Conservation (phyloP, 805 yeast genomes). For the Metschnikowia chrysomelidarum region DNA sequence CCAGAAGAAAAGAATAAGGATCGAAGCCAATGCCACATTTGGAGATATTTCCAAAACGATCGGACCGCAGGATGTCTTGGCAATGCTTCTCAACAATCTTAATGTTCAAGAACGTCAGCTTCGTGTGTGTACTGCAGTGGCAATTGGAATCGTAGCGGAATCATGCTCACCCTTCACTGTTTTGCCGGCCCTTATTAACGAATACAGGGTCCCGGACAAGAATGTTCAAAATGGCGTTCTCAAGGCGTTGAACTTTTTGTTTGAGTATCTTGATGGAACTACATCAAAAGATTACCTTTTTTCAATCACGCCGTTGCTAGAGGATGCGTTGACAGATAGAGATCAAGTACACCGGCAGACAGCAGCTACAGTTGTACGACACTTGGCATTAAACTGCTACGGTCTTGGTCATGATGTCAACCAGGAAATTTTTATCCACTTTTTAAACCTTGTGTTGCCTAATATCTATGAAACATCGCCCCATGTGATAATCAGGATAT, state of each 20-base stretch:
- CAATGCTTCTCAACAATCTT: constrained; percentile 76
- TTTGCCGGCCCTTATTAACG: constrained; percentile 92
- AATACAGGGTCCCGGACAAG: constrained; percentile 85
- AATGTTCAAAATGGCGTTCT: constrained; percentile 95
- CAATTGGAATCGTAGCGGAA: constrained; percentile 94
- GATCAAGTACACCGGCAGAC: constrained; percentile 95
- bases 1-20: constrained; percentile 68
- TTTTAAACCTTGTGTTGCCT: constrained; percentile 78
- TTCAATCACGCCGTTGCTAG: constrained; percentile 73
- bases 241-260: constrained; percentile 85
- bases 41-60: constrained; percentile 88
- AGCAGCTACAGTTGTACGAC: constrained; percentile 83
- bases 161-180: constrained; percentile 92
- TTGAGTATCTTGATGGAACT: constrained; percentile 82
- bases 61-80: constrained; percentile 94
- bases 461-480: constrained; percentile 94
- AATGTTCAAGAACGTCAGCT: constrained; percentile 94
- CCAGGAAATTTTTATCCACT: constrained; percentile 67
- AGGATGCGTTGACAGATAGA: constrained; percentile 87
- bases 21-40: constrained; percentile 86
- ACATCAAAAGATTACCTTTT: constrained; percentile 78
- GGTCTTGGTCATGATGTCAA: constrained; percentile 73
- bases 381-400: constrained; percentile 73
- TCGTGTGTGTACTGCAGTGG: constrained; percentile 96
- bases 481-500: constrained; percentile 80